Evolutionary conservation across 2,329 filamentous ascomycete genomes (phyloP), one percentile per base, ranked within the genome.

Genomic region (Clarireedia hainanense): DNA sequence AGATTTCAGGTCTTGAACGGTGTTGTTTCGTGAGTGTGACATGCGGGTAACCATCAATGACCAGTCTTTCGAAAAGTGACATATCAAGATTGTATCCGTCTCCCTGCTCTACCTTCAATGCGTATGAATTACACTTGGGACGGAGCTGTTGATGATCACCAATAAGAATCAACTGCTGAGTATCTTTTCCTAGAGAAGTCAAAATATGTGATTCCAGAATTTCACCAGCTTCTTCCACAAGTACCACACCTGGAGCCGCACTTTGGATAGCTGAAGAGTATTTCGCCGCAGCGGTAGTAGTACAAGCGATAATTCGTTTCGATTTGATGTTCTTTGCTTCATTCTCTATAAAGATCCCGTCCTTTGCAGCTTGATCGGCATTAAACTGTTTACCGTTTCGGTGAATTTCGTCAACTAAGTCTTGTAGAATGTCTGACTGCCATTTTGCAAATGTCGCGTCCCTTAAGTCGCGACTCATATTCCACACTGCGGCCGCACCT

Each of bases 171-270:
- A 89, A 65, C 40, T 89, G 84, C 57, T 86, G 77, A 0, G 80
- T 80, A 0, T 75, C 68, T 0, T 76, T 67, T 0, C 74, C 72
- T 55, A 89, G 63, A 0, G 86, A 79, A 0, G 85, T 79, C 0
- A 89, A 68, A 1, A 86, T 73, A 60, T 89, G 86, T 1, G 76
- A 75, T 66, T 90, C 86, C 0, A 89, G 72, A 3, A 90, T 86
- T 60, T 90, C 86, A 1, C 85, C 86, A 0, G 85, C 86, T 67
- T 90, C 86, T 66, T 90, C 86, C 0, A 88, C 79, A 0, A 91
- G 65, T 3, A 67, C 68, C 2, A 88, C 73, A 1, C 82, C 80
- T 0, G 84, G 83, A 0, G 70, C 67, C 0, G 78, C 79, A 0
- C 75, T 71, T 4, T 75, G 75, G 7, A 90, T 75, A 1, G 79